Percentiles rank a stretch among this genome's conserved stretches.
Conservation (phyloP, 345 rosid species). For the Kernera saxatilis region DNA sequence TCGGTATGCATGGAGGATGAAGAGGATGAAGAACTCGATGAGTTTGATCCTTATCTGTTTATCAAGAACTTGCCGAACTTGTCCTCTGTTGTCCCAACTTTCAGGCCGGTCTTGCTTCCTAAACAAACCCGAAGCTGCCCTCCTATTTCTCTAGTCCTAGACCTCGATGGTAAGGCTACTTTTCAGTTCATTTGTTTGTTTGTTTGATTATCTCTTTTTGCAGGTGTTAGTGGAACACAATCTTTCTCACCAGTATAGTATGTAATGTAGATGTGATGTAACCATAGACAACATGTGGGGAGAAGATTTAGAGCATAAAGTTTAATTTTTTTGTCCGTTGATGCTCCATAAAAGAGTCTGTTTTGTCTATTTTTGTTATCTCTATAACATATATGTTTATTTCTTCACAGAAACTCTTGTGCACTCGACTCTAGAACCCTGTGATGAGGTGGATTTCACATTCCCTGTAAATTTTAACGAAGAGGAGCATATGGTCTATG, state of each 20-base stretch:
- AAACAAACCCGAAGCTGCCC: constrained; percentile 98
- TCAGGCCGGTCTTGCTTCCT: constrained; percentile 80
- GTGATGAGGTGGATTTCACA: constrained; percentile 84
- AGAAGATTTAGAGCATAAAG: neutral
- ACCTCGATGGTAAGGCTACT: constrained; percentile 79
- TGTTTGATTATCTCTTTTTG: neutral
- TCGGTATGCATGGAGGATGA: constrained; percentile 64
- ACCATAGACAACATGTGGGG: neutral
- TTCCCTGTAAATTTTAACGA: constrained; percentile 82
- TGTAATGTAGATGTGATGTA: neutral
- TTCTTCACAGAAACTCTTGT: constrained; percentile 80
- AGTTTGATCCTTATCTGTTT: constrained; percentile 87
- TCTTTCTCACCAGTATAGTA: neutral
- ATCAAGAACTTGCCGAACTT: constrained; percentile 87
- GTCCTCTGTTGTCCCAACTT: constrained; percentile 83
- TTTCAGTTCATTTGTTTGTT: neutral
- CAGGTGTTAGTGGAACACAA: neutral
- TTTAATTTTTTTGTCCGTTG: neutral
- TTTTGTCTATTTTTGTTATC: neutral
- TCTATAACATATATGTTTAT: neutral
- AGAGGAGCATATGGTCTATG: constrained; percentile 82
- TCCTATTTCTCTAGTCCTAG: constrained; percentile 84
- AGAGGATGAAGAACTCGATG: constrained; percentile 74
- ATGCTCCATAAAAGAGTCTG: neutral
- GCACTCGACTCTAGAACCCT: constrained; percentile 85